Percentiles rank a stretch among this genome's conserved stretches.
phyloP scores from a whole-genome alignment of 306 rosid species.

The Trichosanthes truncata region DNA sequence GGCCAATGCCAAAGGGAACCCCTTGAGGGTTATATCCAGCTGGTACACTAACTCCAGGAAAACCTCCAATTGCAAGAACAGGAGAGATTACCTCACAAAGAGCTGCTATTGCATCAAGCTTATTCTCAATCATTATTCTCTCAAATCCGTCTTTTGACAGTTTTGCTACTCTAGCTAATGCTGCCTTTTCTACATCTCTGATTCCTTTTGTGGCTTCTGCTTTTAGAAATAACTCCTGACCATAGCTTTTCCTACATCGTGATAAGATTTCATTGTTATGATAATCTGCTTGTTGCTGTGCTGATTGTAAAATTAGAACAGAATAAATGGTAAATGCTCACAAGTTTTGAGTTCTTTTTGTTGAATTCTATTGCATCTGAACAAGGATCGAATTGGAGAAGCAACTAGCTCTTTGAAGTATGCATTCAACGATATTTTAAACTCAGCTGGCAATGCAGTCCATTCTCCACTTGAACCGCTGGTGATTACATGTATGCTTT shows the following conservation, averaged over 20 bases:
- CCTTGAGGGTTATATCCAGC: conserved; percentile 17
- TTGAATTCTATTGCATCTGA: conserved; percentile 26
- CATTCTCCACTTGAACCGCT: conserved; percentile 11
- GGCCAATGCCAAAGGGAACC: conserved; percentile 19
- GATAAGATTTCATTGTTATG: not conserved
- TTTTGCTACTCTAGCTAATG: conserved; percentile 19
- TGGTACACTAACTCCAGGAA: conserved; percentile 28
- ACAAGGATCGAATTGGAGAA: conserved; percentile 22
- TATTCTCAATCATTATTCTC: conserved; percentile 28
- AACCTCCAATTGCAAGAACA: conserved; percentile 28
- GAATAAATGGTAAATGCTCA: conserved; percentile 2
- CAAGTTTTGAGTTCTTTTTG: conserved; percentile 13
- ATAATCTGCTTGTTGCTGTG: not conserved
- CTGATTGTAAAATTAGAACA: not conserved
- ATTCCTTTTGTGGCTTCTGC: conserved; percentile 36
- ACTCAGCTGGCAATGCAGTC: conserved; percentile 12
- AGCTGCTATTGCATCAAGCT: conserved; percentile 39
- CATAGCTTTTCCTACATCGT: conserved; percentile 18
- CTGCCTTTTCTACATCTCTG: conserved; percentile 22
- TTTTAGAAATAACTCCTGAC: conserved; percentile 28
- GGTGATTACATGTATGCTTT: not conserved
- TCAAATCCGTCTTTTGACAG: conserved; percentile 34
- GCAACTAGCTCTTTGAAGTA: conserved; percentile 18
- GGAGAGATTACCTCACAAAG: not conserved
- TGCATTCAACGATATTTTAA: conserved; percentile 22